Evolutionary conservation across 2,329 filamentous ascomycete species (phyloP), one percentile per base, ranked within the genome.

Genomic region (Scytalidium sp.): DNA sequence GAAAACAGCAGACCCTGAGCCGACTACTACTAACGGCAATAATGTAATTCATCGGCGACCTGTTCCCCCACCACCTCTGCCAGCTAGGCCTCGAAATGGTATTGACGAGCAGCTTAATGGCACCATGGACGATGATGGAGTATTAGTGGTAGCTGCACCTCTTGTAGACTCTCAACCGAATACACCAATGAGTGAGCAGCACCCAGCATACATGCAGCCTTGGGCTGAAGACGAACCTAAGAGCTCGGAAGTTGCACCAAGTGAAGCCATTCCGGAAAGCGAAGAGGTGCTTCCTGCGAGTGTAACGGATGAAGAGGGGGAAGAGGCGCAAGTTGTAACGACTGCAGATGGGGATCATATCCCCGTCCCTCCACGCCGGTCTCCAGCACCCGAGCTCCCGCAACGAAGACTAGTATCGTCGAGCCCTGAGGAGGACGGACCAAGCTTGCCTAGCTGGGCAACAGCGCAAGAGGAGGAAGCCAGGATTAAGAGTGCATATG

Each of bases 131-230:
- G 74, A 75, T 6, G 79, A 84, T 51, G 74, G 72, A 8, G 65
- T 88, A 39, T 71, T 88, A 3, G 79, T 89, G 15, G 83, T 88
- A 11, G 79, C 80, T 50, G 84, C 84, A 1, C 85, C 84, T 1
- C 82, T 83, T 1, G 70, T 71, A 10, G 83, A 87, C 53, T 87
- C 83, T 3, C 76, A 81, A 52, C 80, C 81, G 2, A 70, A 70
- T 2, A 80, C 78, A 4, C 80, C 81, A 1, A 57, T 69, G 5
- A 65, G 60, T 7, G 75, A 75, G 19, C 65, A 70, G 39, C 19
- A 52, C 23, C 58, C 59, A 27, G 27, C 45, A 13, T 64, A 62
- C 47, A 54, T 62, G 25, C 64, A 58, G 17, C 67, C 68, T 1
- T 71, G 64, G 61, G 66, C 64, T 3, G 69, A 69, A 39, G 68